Evolutionary conservation across 305 asterid genomes (phyloP).

Genomic region (Fraxinus velutina): DNA sequence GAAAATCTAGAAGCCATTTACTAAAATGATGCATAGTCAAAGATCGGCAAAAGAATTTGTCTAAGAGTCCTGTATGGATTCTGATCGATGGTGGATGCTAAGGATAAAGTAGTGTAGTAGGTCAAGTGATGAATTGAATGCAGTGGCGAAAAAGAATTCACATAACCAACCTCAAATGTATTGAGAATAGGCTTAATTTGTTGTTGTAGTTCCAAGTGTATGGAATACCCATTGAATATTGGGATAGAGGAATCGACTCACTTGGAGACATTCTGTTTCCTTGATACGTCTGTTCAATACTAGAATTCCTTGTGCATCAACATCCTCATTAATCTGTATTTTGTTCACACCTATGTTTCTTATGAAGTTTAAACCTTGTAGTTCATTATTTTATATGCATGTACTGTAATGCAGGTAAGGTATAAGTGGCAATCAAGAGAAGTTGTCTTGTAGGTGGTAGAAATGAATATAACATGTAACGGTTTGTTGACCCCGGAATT

Average conservation of each 20-base stretch:
- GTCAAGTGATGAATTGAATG: neutral
- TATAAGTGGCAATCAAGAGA: constrained; percentile 36
- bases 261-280: neutral
- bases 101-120: neutral
- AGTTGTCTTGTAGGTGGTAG: constrained; percentile 37
- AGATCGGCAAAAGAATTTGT: neutral
- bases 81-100: neutral
- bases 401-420: constrained; percentile 33
- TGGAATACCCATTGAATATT: neutral
- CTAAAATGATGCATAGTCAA: neutral
- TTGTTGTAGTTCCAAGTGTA: neutral
- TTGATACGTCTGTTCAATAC: neutral
- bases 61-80: neutral
- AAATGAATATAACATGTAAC: constrained; percentile 34
- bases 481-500: constrained; percentile 32
- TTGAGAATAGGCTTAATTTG: neutral
- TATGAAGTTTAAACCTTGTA: neutral
- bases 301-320: neutral
- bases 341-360: neutral
- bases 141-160: neutral
- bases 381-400: neutral
- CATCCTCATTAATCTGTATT: neutral
- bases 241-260: neutral
- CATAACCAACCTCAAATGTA: neutral
- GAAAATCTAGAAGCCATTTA: neutral